These are phyloP conservation scores for Talaromyces atroroseus DNA, from an alignment of 2,329 filamentous ascomycete genomes.

Conservation along the genomic window DNA sequence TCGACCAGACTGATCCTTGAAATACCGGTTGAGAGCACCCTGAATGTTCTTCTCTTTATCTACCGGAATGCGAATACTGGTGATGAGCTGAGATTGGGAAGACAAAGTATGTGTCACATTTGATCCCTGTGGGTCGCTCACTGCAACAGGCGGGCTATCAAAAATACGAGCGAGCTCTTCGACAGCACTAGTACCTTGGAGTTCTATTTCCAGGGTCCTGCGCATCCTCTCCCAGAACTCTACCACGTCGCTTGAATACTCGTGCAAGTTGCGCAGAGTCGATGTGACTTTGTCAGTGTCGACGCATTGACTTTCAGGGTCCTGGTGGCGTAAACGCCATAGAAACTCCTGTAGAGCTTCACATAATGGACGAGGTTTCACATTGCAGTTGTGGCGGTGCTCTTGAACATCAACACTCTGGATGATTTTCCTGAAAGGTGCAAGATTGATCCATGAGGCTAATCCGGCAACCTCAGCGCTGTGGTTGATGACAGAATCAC, in stretches of 20 bases:
- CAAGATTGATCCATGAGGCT: slow-evolving; percentile 54
- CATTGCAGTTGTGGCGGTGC: slow-evolving; percentile 40
- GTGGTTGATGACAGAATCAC: slow-evolving; percentile 41
- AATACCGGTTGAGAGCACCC: slow-evolving; percentile 29
- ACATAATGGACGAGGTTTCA: slow-evolving; percentile 47
- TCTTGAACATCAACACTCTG: slow-evolving; percentile 46
- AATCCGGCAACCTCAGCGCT: slow-evolving; percentile 50
- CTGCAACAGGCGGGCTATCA: slow-evolving; percentile 33
- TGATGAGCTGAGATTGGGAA: slow-evolving; percentile 31
- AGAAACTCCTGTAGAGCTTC: slow-evolving; percentile 49
- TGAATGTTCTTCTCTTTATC: slow-evolving; percentile 33
- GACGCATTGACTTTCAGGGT: slow-evolving; percentile 34
- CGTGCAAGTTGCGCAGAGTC: slow-evolving; percentile 35
- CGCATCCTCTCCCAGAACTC: slow-evolving; percentile 53
- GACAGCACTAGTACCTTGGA: slow-evolving; percentile 40
- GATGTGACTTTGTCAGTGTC: slow-evolving; percentile 39
- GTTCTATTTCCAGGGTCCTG: slow-evolving; percentile 48
- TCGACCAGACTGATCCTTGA: slow-evolving; percentile 30
- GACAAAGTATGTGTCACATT: slow-evolving; percentile 29
- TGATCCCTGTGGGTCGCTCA: slow-evolving; percentile 24
- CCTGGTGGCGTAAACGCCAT: slow-evolving; percentile 45
- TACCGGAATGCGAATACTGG: slow-evolving; percentile 34
- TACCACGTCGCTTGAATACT: slow-evolving; percentile 48
- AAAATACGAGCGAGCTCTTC: slow-evolving; percentile 43
- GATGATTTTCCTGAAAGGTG: slow-evolving; percentile 54